phyloP scores from a whole-genome alignment of 192 early-diverging fungal species.

The Coemansia furcata region DNA sequence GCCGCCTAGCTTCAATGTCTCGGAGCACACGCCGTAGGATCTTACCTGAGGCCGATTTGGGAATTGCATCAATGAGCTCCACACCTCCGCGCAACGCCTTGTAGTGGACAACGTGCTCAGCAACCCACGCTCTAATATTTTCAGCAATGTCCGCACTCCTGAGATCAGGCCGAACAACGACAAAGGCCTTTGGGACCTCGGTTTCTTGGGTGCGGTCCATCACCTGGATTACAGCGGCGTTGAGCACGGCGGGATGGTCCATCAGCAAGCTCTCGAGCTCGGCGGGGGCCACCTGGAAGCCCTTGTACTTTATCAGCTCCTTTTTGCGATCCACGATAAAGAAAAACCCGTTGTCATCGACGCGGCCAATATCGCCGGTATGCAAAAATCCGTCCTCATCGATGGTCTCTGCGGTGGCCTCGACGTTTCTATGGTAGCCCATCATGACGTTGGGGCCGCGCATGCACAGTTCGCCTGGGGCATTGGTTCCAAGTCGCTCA shows the following conservation, averaged over 20 bases:
- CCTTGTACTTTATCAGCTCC: constrained; percentile 95
- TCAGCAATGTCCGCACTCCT: constrained; percentile 30
- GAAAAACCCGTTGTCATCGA: constrained; percentile 62
- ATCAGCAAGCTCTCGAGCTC: constrained; percentile 81
- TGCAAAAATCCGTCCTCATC: constrained; percentile 75
- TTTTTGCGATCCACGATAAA: constrained; percentile 77
- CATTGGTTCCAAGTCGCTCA: constrained; percentile 57
- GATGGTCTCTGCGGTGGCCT: constrained; percentile 71
- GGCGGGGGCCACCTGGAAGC: constrained; percentile 79
- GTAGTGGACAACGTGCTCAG: constrained; percentile 61
- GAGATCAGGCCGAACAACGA: constrained; percentile 58
- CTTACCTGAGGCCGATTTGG: constrained; percentile 78
- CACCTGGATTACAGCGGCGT: constrained; percentile 67
- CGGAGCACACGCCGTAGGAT: constrained; percentile 71
- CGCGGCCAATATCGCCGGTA: constrained; percentile 77
- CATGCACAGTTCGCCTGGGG: constrained; percentile 82
- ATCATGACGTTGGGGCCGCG: constrained; percentile 85
- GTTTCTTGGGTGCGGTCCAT: constrained; percentile 58
- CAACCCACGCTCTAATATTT: constrained; percentile 56
- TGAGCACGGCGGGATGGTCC: constrained; percentile 64
- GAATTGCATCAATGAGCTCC: constrained; percentile 64
- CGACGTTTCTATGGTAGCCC: constrained; percentile 81
- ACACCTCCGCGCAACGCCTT: constrained; percentile 80
- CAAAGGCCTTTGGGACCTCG: constrained; percentile 79
- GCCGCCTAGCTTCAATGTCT: constrained; percentile 20